Conservation (phyloP, 768 basidiomycete genomes). For the Paxillus ammoniavirescens region DNA sequence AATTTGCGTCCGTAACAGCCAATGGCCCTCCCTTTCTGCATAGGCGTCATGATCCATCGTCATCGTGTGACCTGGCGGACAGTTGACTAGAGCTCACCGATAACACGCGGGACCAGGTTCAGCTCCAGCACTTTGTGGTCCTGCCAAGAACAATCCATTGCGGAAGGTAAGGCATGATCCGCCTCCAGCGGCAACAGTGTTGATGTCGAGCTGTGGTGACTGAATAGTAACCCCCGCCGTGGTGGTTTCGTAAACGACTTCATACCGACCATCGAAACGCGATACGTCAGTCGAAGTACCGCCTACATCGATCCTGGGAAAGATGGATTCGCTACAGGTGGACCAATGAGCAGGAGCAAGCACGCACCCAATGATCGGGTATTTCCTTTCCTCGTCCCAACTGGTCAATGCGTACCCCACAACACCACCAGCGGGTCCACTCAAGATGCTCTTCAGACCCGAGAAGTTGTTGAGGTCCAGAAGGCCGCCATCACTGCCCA, state of each 20-base stretch:
- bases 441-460: constrained; percentile 89
- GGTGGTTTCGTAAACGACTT: constrained; percentile 92
- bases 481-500: constrained; percentile 91
- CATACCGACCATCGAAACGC: constrained; percentile 86
- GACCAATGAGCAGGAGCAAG: background rate
- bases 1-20: constrained; percentile 91
- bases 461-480: constrained; percentile 82
- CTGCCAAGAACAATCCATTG: constrained; percentile 88
- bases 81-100: constrained; percentile 44
- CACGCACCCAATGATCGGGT: constrained; percentile 82
- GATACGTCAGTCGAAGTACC: constrained; percentile 97
- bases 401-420: constrained; percentile 90
- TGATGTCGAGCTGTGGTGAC: constrained; percentile 91
- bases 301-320: constrained; percentile 78
- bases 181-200: constrained; percentile 94
- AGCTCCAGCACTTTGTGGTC: constrained; percentile 91
- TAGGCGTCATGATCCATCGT: background rate
- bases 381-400: constrained; percentile 71
- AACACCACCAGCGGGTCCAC: constrained; percentile 93
- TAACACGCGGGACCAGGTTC: constrained; percentile 94
- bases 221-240: constrained; percentile 94
- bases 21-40: constrained; percentile 85
- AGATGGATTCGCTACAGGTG: background rate
- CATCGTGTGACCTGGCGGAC: background rate
- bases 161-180: constrained; percentile 87